A percentile compares a stretch with the other conserved stretches of the same genome.
phyloP scores from a whole-genome alignment of 2,329 filamentous ascomycete species.

The Rhexocercosporidium sp. region DNA sequence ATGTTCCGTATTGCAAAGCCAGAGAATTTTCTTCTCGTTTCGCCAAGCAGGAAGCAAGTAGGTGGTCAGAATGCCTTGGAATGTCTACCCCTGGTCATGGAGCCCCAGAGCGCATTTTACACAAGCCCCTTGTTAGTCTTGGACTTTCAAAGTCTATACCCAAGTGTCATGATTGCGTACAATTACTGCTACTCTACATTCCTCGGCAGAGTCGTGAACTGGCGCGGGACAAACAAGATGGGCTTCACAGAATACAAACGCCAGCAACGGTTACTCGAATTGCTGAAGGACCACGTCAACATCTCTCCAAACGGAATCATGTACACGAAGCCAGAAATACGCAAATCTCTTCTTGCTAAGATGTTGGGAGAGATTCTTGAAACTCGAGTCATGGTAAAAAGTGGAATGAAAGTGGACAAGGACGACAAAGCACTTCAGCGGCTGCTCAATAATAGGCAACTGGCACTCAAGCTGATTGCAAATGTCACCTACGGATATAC shows the following conservation, averaged over 20 bases:
- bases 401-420: conserved; percentile 92
- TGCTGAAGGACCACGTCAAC: conserved; percentile 86
- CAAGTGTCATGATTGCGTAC: conserved; percentile 98
- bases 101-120: conserved; percentile 94
- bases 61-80: conserved; percentile 93
- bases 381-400: conserved; percentile 97
- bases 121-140: conserved; percentile 86
- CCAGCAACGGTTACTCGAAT: conserved; percentile 72
- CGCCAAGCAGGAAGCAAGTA: conserved; percentile 89
- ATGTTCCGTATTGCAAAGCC: conserved; percentile 99
- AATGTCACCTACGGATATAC: conserved; percentile 99
- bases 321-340: conserved; percentile 83
- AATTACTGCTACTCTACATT: conserved; percentile 99
- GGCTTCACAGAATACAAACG: conserved; percentile 88
- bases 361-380: conserved; percentile 97
- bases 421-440: conserved; percentile 85
- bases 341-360: conserved; percentile 90
- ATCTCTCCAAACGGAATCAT: conserved; percentile 96
- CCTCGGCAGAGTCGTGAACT: conserved; percentile 81
- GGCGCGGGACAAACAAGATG: conserved; percentile 94
- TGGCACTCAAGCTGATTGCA: conserved; percentile 94
- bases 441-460: conserved; percentile 88
- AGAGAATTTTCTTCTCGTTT: conserved; percentile 90
- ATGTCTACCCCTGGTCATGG: conserved; percentile 95
- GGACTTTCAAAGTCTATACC: conserved; percentile 96